Conservation (phyloP, 768 basidiomycete genomes). For the Exsudoporus frostii region DNA sequence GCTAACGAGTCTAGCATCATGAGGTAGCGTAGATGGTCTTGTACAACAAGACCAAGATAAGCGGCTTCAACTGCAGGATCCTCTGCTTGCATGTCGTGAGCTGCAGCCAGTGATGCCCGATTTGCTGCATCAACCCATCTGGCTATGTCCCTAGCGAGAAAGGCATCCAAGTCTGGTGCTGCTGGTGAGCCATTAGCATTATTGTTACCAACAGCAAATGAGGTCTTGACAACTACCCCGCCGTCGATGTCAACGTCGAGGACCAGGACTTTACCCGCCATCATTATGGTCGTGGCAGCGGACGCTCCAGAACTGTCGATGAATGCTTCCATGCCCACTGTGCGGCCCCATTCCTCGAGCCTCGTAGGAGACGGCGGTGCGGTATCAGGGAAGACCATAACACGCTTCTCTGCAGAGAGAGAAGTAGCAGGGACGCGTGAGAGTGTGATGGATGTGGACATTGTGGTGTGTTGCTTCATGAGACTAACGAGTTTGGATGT, state of each 20-base stretch:
- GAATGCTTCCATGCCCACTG: constrained; percentile 73
- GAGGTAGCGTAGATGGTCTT: constrained; percentile 61
- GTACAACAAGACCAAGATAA: constrained; percentile 43
- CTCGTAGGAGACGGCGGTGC: constrained; percentile 32
- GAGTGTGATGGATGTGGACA: constrained; percentile 25
- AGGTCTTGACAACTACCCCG: constrained; percentile 59
- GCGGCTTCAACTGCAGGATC: constrained; percentile 51
- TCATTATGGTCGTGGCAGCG: constrained; percentile 49
- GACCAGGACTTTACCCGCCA: constrained; percentile 79
- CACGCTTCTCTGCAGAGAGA: constrained; percentile 19
- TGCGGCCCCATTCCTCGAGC: constrained; percentile 58
- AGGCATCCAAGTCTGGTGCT: constrained; percentile 50
- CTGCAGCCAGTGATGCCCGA: constrained; percentile 18
- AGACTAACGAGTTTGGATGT: constrained; percentile 68
- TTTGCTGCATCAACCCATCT: constrained; percentile 51
- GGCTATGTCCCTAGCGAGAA: constrained; percentile 54
- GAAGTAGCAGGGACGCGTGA: constrained; percentile 23
- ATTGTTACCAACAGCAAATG: constrained; percentile 57
- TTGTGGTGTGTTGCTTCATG: constrained; percentile 60
- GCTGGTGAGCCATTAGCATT: constrained; percentile 46
- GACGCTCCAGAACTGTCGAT: constrained; percentile 50
- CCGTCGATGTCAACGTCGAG: constrained; percentile 65
- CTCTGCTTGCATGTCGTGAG: constrained; percentile 37
- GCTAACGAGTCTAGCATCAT: constrained; percentile 73
- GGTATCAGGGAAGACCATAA: constrained; percentile 28